Base-by-base conservation (phyloP, 305 asterid species). In the Fraxinus sp. region DNA sequence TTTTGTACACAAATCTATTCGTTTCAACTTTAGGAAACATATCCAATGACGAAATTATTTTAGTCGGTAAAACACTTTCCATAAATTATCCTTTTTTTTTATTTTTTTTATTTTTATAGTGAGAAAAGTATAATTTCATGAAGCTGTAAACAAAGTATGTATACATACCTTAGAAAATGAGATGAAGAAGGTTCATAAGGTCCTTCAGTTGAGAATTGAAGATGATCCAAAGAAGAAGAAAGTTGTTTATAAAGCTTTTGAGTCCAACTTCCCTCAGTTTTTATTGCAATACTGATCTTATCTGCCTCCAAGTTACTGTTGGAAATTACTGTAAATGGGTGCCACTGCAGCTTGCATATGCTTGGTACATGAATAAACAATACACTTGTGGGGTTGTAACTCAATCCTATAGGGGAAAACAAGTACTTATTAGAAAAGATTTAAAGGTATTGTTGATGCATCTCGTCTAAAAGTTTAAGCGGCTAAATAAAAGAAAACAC, bases 161-260 rank as follows among this genome's bases (percentile, higher is more conserved):
- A 71, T 32, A 16, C 22, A 32, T 57, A 89, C 92, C 92, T 84
- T 64, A 88, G 85, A 41, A 89, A 90, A 86, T 87, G 86, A 79
- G 90, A 80, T 6, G 95, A 88, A 13, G 88, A 72, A 37, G 95
- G 95, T 33, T 89, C 94, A 35, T 91, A 90, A 20, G 97, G 97
- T 81, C 95, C 95, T 85, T 92, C 97, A 7, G 91, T 87, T 39
- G 94, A 90, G 30, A 37, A 13, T 32, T 71, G 76, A 71, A 32
- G 5, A 71, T 71, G 76, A 71, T 71, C 76, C 76, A 70, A 30
- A 43, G 89, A 77, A 0, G 88, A 83, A 24, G 89, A 89, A 37
- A 92, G 91, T 28, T 87, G 89, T 37, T 78, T 55, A 75, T 85
- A 83, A 32, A 92, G 88, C 85, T 89, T 89, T 28, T 43, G 80